Evolutionary conservation across 352 stramenopile species (phyloP).

Genomic region (Plasmopara muralis): DNA sequence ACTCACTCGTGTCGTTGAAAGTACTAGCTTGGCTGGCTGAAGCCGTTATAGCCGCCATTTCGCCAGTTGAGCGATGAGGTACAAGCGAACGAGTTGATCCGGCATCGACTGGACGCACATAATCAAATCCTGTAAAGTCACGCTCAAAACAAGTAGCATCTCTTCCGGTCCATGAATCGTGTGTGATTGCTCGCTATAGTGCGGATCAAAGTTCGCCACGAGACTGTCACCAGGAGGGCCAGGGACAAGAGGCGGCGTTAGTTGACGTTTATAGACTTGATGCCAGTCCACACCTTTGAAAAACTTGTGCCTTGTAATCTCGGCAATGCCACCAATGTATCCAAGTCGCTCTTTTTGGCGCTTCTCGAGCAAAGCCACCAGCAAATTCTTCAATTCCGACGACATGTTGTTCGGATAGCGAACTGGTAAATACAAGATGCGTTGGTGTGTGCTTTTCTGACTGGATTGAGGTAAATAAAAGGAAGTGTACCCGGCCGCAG

Average conservation of each 20-base stretch:
- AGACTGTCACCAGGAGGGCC: conserved; percentile 53
- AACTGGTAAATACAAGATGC: conserved; percentile 85
- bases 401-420: conserved; percentile 82
- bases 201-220: conserved; percentile 81
- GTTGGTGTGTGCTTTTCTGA: conserved; percentile 84
- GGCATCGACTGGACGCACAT: conserved; percentile 36
- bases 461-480: conserved; percentile 90
- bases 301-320: conserved; percentile 70
- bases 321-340: conserved; percentile 42
- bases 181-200: conserved; percentile 81
- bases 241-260: conserved; percentile 54
- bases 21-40: conserved; percentile 17
- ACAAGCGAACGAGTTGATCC: neutral
- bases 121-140: conserved; percentile 83
- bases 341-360: conserved; percentile 76
- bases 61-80: conserved; percentile 7
- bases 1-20: conserved; percentile 25
- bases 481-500: conserved; percentile 87
- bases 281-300: conserved; percentile 77
- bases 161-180: conserved; percentile 72
- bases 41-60: conserved; percentile 9
- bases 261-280: conserved; percentile 56
- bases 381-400: conserved; percentile 62
- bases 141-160: conserved; percentile 54
- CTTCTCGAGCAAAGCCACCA: conserved; percentile 70